Evolutionary conservation across 164 flowering plant genomes (phyloP).

Genomic region (Liriodendron chinense): DNA sequence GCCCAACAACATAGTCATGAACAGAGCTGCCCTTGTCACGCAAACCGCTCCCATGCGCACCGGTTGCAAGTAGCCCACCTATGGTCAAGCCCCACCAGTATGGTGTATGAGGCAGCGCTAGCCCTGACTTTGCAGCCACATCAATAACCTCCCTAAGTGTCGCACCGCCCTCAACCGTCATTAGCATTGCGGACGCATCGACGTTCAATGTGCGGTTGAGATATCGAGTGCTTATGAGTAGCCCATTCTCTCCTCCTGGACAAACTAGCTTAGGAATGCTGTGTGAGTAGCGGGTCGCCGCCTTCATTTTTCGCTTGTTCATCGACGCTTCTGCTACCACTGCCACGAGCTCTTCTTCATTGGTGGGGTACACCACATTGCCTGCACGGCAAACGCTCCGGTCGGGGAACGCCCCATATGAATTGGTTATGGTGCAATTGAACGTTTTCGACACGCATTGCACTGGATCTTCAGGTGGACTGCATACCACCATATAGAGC

Average conservation of each 20-base stretch:
- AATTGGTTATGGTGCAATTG: conserved; percentile 65
- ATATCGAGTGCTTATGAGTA: conserved; percentile 58
- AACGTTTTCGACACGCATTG: conserved; percentile 36
- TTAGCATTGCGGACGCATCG: conserved; percentile 29
- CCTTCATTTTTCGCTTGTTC: conserved; percentile 49
- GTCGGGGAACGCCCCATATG: conserved; percentile 74
- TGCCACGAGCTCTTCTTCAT: conserved; percentile 52
- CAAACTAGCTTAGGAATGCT: conserved; percentile 72
- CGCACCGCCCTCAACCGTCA: conserved; percentile 61
- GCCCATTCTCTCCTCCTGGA: conserved; percentile 49
- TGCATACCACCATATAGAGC: conserved; percentile 17
- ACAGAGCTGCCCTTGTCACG: conserved; percentile 66
- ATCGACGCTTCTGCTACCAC: conserved; percentile 48
- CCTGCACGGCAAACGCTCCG: conserved; percentile 46
- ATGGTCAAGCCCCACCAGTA: conserved; percentile 84
- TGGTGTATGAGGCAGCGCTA: conserved; percentile 67
- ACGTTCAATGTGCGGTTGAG: conserved; percentile 34
- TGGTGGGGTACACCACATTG: conserved; percentile 43
- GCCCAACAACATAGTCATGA: conserved; percentile 54
- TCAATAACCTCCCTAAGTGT: conserved; percentile 49
- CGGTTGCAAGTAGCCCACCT: conserved; percentile 66
- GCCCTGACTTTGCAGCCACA: conserved; percentile 47
- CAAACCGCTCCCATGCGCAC: conserved; percentile 78
- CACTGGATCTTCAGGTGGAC: conserved; percentile 62
- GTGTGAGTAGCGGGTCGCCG: conserved; percentile 50